phyloP scores from a whole-genome alignment of 1,284 basidiomycete species.

The Pyrrhoderma lamaoense region DNA sequence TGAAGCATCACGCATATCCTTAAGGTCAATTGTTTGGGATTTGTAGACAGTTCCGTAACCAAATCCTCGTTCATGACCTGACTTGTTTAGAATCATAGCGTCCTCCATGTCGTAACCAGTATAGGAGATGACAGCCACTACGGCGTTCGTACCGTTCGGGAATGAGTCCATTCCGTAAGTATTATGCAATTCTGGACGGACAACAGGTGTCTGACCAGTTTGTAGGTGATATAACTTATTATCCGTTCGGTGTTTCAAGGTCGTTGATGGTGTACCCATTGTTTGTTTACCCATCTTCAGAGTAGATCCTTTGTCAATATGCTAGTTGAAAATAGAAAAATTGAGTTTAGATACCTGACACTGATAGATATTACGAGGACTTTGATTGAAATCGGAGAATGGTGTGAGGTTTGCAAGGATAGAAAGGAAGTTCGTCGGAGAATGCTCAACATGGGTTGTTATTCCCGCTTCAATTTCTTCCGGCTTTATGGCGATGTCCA shows the following conservation, averaged over 20 bases:
- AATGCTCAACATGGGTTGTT: slow-evolving; percentile 89
- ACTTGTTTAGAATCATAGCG: slow-evolving; percentile 99
- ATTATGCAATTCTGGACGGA: slow-evolving; percentile 88
- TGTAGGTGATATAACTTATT: slow-evolving; percentile 98
- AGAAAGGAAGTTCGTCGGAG: slow-evolving; percentile 93
- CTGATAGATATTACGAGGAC: slow-evolving; percentile 82
- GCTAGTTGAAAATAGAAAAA: background rate
- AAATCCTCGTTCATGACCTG: slow-evolving; percentile 96
- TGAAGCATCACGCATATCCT: slow-evolving; percentile 65
- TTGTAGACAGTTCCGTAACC: slow-evolving; percentile 98
- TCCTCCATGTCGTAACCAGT: slow-evolving; percentile 99
- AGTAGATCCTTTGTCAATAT: slow-evolving; percentile 6
- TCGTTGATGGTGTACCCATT: slow-evolving; percentile 97
- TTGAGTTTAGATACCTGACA: slow-evolving; percentile 53
- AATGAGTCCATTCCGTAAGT: slow-evolving; percentile 99
- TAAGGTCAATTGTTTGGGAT: slow-evolving; percentile 86
- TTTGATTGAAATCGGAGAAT: slow-evolving; percentile 97
- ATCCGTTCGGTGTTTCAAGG: slow-evolving; percentile 87
- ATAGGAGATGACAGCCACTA: slow-evolving; percentile 99
- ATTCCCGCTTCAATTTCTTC: slow-evolving; percentile 82
- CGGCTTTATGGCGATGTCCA: slow-evolving; percentile 92
- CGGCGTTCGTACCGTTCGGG: slow-evolving; percentile 96
- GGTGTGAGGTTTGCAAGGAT: slow-evolving; percentile 77
- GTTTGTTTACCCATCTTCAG: slow-evolving; percentile 99
- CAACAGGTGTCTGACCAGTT: slow-evolving; percentile 91